Evolutionary conservation across 148 eudicot species (phyloP), one percentile per base, ranked within the genome.

Genomic region (Dianthus caryophyllus): DNA sequence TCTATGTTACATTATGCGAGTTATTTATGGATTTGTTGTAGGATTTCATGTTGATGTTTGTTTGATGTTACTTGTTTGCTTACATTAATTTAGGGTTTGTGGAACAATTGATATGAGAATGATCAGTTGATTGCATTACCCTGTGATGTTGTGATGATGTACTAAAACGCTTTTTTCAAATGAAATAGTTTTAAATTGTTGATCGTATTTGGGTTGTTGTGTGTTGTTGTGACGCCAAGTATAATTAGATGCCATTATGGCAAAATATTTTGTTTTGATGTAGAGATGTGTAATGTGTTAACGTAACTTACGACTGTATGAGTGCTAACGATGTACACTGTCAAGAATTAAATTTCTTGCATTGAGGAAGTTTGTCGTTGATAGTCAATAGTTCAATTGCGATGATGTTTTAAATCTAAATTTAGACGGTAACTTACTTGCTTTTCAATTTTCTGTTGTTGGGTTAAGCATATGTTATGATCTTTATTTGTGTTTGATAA

Each of bases 401-500:
- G 31, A 30, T 20, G 3, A 8, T 60, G 44, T 10, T 60, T 60
- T 60, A 36, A 25, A 39, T 39, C 9, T 5, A 33, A 22, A 8
- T 18, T 33, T 26, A 60, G 46, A 20, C 6, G 1, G 16, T 36
- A 33, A 0, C 38, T 61, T 24, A n/a, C 43, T 4, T 31, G 10
- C 25, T 39, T 11, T 50, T 16, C 38, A 9, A 3, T 17, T 29
- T 27, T 2, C 16, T 36, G 16, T 24, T 60, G 44, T 11, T 33
- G 46, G 4, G 47, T 57, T 30, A 1, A 6, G 48, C 44, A 43
- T 63, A 30, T 18, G 27, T 41, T 39, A 18, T 22, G 20, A 50
- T 14, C 26, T 38, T 14, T 25, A 36, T 65, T 50, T 26, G 33
- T 61, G 55, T 18, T 44, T 65, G 49, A 61, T 18, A 13, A 66